These are phyloP conservation scores for Paxillus involutus DNA, from an alignment of 768 basidiomycete species.

Conservation along the genomic window DNA sequence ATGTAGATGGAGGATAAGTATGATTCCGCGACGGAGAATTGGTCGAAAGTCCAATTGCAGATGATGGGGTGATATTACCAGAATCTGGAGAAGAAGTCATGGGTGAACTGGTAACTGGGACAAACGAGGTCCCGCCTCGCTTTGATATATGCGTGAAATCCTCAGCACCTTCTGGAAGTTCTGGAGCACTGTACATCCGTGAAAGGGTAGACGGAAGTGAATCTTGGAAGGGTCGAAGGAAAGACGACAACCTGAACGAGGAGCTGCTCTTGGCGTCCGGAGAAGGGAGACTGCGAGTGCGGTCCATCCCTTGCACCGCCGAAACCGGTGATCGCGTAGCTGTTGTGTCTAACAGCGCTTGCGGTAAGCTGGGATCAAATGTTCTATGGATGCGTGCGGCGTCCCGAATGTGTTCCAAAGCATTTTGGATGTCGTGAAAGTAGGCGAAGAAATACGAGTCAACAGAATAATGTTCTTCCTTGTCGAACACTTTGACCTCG, in stretches of 20 bases:
- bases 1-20: slow-evolving; percentile 80
- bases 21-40: slow-evolving; percentile 46
- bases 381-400: slow-evolving; percentile 61
- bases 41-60: slow-evolving; percentile 13
- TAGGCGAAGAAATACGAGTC: slow-evolving; percentile 96
- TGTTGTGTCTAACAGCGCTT: slow-evolving; percentile 60
- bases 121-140: slow-evolving; percentile 52
- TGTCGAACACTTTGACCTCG: slow-evolving; percentile 89
- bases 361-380: slow-evolving; percentile 19
- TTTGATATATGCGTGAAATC: slow-evolving; percentile 75
- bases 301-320: slow-evolving; percentile 35
- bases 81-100: slow-evolving; percentile 17
- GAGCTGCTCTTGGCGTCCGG: slow-evolving; percentile 36
- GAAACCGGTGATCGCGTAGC: slow-evolving; percentile 35
- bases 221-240: slow-evolving; percentile 72
- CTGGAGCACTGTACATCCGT: slow-evolving; percentile 31
- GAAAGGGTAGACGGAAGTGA: slow-evolving; percentile 38
- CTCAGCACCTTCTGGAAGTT: slow-evolving; percentile 43
- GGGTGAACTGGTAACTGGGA: slow-evolving; percentile 54
- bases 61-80: slow-evolving; percentile 4
- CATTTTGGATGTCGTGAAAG: slow-evolving; percentile 76
- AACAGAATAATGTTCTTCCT: slow-evolving; percentile 68
- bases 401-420: slow-evolving; percentile 80
- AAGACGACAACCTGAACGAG: slow-evolving; percentile 60
- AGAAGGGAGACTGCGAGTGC: slow-evolving; percentile 38